Evolutionary conservation across 2,329 filamentous ascomycete species (phyloP), one percentile per base, ranked within the genome.

Genomic region (Plectosphaerella plurivora): DNA sequence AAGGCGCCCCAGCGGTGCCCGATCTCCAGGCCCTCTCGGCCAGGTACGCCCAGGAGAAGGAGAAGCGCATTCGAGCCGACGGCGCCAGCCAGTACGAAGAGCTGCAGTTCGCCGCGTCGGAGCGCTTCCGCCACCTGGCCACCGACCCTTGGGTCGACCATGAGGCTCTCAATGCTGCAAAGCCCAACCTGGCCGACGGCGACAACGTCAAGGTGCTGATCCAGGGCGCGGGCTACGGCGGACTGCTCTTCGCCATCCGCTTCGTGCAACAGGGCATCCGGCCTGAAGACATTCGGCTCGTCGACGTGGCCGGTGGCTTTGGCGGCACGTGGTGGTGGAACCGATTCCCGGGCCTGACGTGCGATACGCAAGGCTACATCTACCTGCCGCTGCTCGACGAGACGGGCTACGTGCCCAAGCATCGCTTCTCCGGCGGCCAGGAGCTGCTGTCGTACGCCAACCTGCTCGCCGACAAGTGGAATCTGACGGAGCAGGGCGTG

Each of bases 361-460:
- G 82, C 60, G 83, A 87, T 58, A 66, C 83, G 3, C 83, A 87
- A 63, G 72, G 73, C 49, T 83, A 80, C 57, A 69, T 74, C n/a
- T 86, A 86, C 59, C 64, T 85, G 65, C 81, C 82, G 4, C 64
- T 83, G 12, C 70, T 86, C 2, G 82, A 86, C 54, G 81, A 85
- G 63, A 82, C 73, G 2, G 76, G 75, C 0, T 84, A 82, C 59
- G 74, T 84, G 61, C 83, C 83, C 0, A 76, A 68, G 15, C 68
- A 78, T 44, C 71, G 72, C 42, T 80, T 78, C 55, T 65, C 72
- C 0, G 65, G 65, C 10, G 76, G 73, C 0, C 57, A 63, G 3
- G 77, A 81, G 50, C 47, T 79, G 8, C 66, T 71, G 2, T 62
- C 65, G 33, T 70, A 81, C 58, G 68, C 69, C 4, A 63, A 74